phyloP scores from a whole-genome alignment of 2,329 filamentous ascomycete genomes.

The Botryotinia narcissicola region DNA sequence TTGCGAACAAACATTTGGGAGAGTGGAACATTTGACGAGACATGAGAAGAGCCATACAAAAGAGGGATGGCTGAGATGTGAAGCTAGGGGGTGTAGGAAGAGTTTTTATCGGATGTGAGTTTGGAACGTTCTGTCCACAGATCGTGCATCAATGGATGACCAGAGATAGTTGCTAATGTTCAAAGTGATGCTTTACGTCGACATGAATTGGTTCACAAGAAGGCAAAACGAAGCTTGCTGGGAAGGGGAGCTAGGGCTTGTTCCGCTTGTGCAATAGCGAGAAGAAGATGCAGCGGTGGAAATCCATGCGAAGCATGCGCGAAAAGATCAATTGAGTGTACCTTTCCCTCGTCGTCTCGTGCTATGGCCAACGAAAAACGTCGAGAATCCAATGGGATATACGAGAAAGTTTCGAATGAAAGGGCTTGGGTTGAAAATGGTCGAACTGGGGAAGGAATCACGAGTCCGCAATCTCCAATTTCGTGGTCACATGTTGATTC shows the following conservation, averaged over 20 bases:
- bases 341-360: neutral
- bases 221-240: slow-evolving; percentile 1
- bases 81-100: neutral
- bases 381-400: neutral
- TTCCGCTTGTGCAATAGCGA: neutral
- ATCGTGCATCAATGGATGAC: neutral
- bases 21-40: slow-evolving; percentile 12
- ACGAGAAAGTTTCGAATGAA: neutral
- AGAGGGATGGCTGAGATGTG: slow-evolving; percentile 6
- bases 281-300: slow-evolving; percentile 10
- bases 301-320: neutral
- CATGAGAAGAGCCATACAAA: neutral
- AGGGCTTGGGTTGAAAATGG: neutral
- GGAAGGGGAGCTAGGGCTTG: slow-evolving; percentile 16
- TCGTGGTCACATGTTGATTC: neutral
- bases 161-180: neutral
- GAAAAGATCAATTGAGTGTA: neutral
- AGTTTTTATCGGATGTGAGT: slow-evolving; percentile 13
- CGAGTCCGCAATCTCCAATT: neutral
- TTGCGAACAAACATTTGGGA: slow-evolving; percentile 1
- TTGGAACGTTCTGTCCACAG: neutral
- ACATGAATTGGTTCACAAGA: slow-evolving; percentile 13
- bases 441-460: neutral
- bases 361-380: neutral
- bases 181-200: slow-evolving; percentile 11